Conservation (phyloP, 352 stramenopile species). For the Blastocystis hominis region DNA sequence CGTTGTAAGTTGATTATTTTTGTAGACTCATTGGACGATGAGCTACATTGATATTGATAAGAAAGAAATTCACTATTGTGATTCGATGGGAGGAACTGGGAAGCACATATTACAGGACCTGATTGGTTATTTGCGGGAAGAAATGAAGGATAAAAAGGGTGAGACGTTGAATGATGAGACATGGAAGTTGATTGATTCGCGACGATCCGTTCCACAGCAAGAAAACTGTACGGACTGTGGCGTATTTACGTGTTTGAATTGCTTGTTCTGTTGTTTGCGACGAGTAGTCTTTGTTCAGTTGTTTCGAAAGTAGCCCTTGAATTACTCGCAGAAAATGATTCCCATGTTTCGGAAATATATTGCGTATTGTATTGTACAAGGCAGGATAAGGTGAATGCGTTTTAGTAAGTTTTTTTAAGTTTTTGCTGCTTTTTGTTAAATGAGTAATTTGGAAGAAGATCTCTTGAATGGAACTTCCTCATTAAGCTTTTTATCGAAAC, state of each 20-base stretch:
- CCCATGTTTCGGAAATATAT: slow-evolving; percentile 26
- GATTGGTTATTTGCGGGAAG: not conserved
- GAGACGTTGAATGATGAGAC: not conserved
- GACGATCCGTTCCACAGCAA: slow-evolving; percentile 8
- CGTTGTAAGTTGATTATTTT: not conserved
- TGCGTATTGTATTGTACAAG: slow-evolving; percentile 41
- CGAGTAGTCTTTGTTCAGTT: not conserved
- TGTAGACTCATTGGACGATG: slow-evolving; percentile 49
- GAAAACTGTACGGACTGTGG: slow-evolving; percentile 40
- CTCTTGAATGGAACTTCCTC: not conserved
- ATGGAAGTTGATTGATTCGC: not conserved
- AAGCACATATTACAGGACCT: not conserved
- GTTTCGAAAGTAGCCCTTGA: slow-evolving; percentile 17
- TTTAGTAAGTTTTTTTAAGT: not conserved
- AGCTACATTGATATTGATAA: slow-evolving; percentile 21
- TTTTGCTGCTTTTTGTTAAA: not conserved
- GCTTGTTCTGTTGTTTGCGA: not conserved
- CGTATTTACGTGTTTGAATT: slow-evolving; percentile 37
- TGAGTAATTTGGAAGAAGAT: not conserved
- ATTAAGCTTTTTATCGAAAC: slow-evolving; percentile 25
- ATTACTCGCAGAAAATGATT: not conserved
- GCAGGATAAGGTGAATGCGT: not conserved
- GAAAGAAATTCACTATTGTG: slow-evolving; percentile 35
- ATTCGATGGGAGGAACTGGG: slow-evolving; percentile 6
- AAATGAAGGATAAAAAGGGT: slow-evolving; percentile 8